Percentiles rank a stretch among this genome's conserved stretches.
These are phyloP conservation scores for Acmispon strigosus DNA, from an alignment of 306 rosid species.

Conservation along the genomic window DNA sequence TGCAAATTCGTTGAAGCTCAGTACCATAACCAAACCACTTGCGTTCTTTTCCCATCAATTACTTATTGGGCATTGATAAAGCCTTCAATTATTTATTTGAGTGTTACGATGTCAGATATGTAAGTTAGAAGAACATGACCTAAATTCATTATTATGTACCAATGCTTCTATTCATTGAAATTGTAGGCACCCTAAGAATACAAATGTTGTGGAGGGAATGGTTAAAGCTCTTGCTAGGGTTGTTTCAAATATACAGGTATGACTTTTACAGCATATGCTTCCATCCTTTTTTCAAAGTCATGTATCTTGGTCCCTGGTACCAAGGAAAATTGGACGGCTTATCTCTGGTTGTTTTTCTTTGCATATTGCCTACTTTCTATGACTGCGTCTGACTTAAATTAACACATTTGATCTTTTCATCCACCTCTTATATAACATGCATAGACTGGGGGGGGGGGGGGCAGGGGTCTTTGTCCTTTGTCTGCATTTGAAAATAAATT, in stretches of 20 bases:
- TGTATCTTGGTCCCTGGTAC: not conserved
- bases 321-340: conserved; percentile 5
- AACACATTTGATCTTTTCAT: not conserved
- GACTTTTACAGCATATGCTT: conserved; percentile 18
- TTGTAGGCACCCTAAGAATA: conserved; percentile 84
- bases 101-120: not conserved
- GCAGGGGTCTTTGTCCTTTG: not conserved
- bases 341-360: conserved; percentile 6
- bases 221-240: conserved; percentile 95
- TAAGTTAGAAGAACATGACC: not conserved
- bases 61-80: not conserved
- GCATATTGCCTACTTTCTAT: not conserved
- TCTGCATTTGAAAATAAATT: not conserved
- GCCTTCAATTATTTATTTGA: not conserved
- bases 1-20: not conserved
- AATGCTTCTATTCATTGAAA: conserved; percentile 14
- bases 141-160: not conserved
- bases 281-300: not conserved
- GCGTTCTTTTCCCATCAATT: not conserved
- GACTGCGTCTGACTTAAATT: conserved; percentile 4
- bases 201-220: conserved; percentile 94
- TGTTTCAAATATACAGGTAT: conserved; percentile 82
- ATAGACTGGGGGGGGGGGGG: not conserved
- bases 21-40: not conserved
- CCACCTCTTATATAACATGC: not conserved